phyloP scores from a whole-genome alignment of 441 rosid species.

The Populus hybrid region DNA sequence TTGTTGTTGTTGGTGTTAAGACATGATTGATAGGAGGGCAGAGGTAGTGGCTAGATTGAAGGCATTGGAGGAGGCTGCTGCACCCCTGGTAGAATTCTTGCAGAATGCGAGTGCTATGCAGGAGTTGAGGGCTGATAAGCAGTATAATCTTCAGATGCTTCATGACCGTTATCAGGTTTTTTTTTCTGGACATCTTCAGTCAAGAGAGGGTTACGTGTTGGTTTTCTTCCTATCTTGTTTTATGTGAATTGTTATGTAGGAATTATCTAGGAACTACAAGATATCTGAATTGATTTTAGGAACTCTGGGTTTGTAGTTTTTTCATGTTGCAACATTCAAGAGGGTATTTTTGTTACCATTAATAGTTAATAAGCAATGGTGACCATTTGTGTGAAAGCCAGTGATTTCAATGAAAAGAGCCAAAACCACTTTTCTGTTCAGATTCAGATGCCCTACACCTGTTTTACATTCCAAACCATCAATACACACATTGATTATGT shows the following conservation, averaged over 20 bases:
- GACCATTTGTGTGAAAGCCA: not conserved
- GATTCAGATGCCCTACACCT: not conserved
- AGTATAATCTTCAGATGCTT: conserved; percentile 91
- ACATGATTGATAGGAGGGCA: conserved; percentile 83
- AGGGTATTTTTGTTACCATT: not conserved
- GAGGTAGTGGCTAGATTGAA: conserved; percentile 89
- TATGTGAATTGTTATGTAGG: not conserved
- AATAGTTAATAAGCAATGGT: not conserved
- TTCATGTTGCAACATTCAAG: not conserved
- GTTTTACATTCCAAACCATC: not conserved
- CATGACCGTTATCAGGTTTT: conserved; percentile 81
- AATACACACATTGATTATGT: not conserved
- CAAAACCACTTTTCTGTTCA: not conserved
- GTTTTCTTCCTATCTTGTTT: not conserved
- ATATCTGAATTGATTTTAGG: not conserved
- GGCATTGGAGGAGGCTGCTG: conserved; percentile 88
- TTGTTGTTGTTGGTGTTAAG: conserved; percentile 22
- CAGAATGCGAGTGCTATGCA: conserved; percentile 74
- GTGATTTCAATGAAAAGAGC: not conserved
- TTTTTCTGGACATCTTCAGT: not conserved
- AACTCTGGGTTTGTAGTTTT: not conserved
- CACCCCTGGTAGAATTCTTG: conserved; percentile 71
- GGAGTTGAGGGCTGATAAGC: conserved; percentile 75
- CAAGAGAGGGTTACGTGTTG: not conserved
- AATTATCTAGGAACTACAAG: not conserved